Percentiles rank a stretch among this genome's conserved stretches.
Evolutionary conservation across 306 rosid genomes (phyloP).

Genomic region (Alnus rubra): DNA sequence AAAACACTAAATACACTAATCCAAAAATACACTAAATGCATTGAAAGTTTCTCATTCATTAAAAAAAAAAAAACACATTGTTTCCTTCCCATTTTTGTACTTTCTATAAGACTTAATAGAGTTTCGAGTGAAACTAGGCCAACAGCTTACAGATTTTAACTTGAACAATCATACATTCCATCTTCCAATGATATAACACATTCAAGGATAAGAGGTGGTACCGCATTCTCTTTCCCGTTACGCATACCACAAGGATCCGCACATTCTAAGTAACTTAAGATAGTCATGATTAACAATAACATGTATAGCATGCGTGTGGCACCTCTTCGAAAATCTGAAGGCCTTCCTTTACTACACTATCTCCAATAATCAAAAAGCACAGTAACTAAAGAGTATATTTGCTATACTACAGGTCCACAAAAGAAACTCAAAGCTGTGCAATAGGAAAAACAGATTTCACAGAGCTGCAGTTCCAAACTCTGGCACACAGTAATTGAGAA

Average conservation of each 20-base stretch:
- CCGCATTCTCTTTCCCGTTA: neutral
- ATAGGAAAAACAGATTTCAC: neutral
- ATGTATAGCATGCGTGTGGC: neutral
- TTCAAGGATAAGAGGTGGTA: neutral
- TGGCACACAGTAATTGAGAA: neutral
- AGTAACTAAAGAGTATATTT: neutral
- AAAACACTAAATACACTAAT: too few species aligned
- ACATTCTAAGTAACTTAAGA: neutral
- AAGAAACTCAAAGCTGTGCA: neutral
- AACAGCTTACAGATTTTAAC: neutral
- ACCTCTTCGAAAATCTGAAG: neutral
- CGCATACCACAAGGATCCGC: neutral
- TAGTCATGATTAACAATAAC: neutral
- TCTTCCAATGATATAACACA: neutral
- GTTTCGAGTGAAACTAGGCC: neutral
- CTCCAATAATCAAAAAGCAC: neutral
- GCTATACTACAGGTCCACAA: neutral
- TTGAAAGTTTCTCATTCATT: too few species aligned
- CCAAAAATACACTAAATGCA: too few species aligned
- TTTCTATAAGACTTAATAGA: too few species aligned
- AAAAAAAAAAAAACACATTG: too few species aligned
- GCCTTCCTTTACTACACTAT: neutral
- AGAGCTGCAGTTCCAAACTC: neutral
- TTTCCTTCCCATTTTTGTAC: too few species aligned
- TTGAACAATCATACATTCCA: neutral